Evolutionary conservation across 1,284 basidiomycete species (phyloP), one percentile per base, ranked within the genome.

Genomic region (Ustilago hordei): DNA sequence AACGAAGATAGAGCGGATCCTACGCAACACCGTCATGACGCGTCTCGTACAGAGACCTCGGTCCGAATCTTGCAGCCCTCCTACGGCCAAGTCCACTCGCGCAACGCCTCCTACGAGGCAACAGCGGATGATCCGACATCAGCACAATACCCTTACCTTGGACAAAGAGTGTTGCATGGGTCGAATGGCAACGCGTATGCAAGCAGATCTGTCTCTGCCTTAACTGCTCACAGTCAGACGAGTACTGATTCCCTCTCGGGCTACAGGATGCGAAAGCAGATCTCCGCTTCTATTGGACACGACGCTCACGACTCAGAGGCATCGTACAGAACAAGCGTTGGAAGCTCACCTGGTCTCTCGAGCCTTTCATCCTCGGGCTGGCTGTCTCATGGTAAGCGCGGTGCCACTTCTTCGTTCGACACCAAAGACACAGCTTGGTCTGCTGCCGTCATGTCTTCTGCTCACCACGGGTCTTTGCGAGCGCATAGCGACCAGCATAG

Each of bases 251-350:
- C 66, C 11, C 15, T 50, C 7, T 61, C 67, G n/a, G 67, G 66
- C 58, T 77, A 61, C 54, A 48, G 60, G 13, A 69, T 72, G 64
- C 53, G 57, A 34, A 63, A 67, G 54, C 70, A 73, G 52, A 56
- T 68, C 12, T 69, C 74, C 4, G 55, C 55, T 4, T 64, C 64
- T 1, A 69, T 66, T 34, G 70, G 67, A 43, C 53, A 38, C 7
- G 70, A 77, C 11, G 69, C 74, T n/a, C 64, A 45, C 4, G 74
- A 71, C 43, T 71, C 74, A 35, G 74, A 76, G 31, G 69, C 74
- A 17, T 71, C 74, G 38, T 77, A 77, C 35, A 66, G 70, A 15
- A 77, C 75, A 6, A 77, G 74, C 31, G 69, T 71, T 1, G 59
- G 69, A 28, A 76, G 74, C 56, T 76, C 73, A 3, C 68, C 73